A percentile compares a stretch with the other conserved stretches of the same genome.
phyloP scores from a whole-genome alignment of 176 grass and related monocot genomes.

The Paspalum notatum region DNA sequence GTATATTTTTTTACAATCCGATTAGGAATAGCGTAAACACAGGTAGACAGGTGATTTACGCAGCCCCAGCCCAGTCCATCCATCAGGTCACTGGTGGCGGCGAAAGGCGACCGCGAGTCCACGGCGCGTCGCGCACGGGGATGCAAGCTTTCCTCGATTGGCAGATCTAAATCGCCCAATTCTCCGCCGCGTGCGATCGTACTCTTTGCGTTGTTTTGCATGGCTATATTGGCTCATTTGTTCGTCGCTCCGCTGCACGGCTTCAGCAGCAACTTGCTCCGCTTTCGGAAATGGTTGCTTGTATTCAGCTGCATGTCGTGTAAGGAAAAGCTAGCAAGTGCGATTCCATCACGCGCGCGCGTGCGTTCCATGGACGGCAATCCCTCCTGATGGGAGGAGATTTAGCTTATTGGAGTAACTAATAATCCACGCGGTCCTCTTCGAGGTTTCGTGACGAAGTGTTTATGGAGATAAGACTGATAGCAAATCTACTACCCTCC shows the following conservation, averaged over 20 bases:
- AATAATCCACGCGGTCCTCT: background rate
- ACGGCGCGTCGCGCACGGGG: constrained; percentile 16
- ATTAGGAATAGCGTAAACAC: too few relatives aligned
- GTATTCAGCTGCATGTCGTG: constrained; percentile 17
- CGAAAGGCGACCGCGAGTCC: constrained; percentile 21
- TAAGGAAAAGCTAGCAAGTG: constrained; percentile 4
- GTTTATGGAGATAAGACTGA: background rate
- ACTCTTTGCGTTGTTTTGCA: too few relatives aligned
- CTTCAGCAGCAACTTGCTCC: background rate
- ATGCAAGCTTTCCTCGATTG: background rate
- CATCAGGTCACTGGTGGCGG: too few relatives aligned
- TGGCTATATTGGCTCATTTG: background rate
- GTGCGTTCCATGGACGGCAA: background rate
- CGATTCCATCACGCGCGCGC: background rate
- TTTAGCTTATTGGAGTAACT: background rate
- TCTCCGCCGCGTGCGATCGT: background rate
- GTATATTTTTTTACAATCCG: too few relatives aligned
- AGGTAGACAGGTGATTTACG: background rate
- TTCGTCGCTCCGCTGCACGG: background rate
- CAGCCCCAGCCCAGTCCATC: too few relatives aligned
- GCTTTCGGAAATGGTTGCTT: constrained; percentile 24
- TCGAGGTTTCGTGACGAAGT: background rate
- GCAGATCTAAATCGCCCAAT: constrained; percentile 29
- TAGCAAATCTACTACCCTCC: background rate
- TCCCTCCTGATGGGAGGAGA: background rate